phyloP scores from a whole-genome alignment of 2,329 filamentous ascomycete genomes.

The Helotiales sp. region DNA sequence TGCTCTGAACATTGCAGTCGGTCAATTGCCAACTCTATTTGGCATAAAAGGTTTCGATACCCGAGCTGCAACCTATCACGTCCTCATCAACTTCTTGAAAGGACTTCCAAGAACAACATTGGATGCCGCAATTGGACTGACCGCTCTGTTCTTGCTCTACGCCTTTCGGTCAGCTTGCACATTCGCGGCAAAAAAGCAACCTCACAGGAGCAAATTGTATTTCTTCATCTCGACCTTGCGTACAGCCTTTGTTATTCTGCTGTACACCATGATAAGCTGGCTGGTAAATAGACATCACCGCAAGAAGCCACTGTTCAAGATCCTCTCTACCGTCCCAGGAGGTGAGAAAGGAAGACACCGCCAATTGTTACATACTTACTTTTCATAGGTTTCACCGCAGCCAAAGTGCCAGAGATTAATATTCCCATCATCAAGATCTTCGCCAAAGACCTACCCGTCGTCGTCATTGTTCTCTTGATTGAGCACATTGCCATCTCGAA shows the following conservation, averaged over 20 bases:
- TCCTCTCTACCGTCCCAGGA: slow-evolving; percentile 76
- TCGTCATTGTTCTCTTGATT: slow-evolving; percentile 91
- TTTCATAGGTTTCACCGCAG: slow-evolving; percentile 72
- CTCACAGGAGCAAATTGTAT: slow-evolving; percentile 68
- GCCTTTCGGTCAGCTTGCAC: slow-evolving; percentile 67
- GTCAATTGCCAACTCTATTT: slow-evolving; percentile 80
- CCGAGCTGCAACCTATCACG: slow-evolving; percentile 74
- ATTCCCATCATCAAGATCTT: slow-evolving; percentile 67
- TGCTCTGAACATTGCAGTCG: slow-evolving; percentile 81
- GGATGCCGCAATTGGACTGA: slow-evolving; percentile 89
- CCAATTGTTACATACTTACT: slow-evolving; percentile 6
- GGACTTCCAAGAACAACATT: slow-evolving; percentile 64
- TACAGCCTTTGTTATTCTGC: slow-evolving; percentile 85
- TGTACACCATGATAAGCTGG: slow-evolving; percentile 91
- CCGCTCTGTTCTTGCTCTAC: slow-evolving; percentile 77
- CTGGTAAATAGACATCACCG: slow-evolving; percentile 72
- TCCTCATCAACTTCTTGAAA: slow-evolving; percentile 82
- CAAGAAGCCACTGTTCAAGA: slow-evolving; percentile 66
- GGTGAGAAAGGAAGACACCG: slow-evolving; percentile 44
- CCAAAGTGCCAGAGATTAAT: slow-evolving; percentile 70
- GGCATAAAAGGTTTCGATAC: slow-evolving; percentile 71
- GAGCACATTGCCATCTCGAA: slow-evolving; percentile 98
- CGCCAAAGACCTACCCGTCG: slow-evolving; percentile 72
- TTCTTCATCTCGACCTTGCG: slow-evolving; percentile 93
- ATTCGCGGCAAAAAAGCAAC: slow-evolving; percentile 66